Evolutionary conservation across 257 asterid genomes (phyloP).

Genomic region (Nicotiana obtusifolia): DNA sequence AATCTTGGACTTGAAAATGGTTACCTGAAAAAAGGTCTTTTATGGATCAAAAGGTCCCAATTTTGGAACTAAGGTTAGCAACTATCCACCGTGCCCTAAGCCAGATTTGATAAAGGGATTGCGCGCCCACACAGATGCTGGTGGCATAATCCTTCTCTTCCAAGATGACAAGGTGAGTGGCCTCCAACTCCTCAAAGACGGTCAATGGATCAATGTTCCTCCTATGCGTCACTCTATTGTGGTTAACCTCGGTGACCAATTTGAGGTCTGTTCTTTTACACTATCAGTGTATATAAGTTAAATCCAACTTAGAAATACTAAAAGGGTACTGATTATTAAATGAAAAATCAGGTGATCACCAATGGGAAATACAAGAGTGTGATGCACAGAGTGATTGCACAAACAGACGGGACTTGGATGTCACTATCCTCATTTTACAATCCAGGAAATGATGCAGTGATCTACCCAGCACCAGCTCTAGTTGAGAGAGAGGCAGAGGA

Average conservation of each 20-base stretch:
- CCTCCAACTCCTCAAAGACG: constrained; percentile 60
- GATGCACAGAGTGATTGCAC: constrained; percentile 25
- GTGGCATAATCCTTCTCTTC: constrained; percentile 57
- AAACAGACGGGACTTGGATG: constrained; percentile 22
- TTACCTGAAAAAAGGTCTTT: constrained; percentile 42
- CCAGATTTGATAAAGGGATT: constrained; percentile 56
- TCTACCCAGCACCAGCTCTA: constrained; percentile 19
- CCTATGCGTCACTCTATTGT: constrained; percentile 53
- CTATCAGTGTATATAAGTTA: too few relatives aligned
- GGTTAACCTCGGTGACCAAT: constrained; percentile 65
- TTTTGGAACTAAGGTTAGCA: constrained; percentile 72
- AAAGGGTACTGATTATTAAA: not conserved
- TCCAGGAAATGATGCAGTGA: constrained; percentile 26
- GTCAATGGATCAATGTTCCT: constrained; percentile 55
- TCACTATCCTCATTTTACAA: constrained; percentile 26
- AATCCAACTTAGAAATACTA: not conserved
- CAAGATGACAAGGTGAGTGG: constrained; percentile 61
- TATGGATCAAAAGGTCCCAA: constrained; percentile 37
- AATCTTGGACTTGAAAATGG: constrained; percentile 54
- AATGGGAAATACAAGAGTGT: constrained; percentile 29
- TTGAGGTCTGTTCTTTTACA: constrained; percentile 25
- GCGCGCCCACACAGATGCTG: constrained; percentile 73
- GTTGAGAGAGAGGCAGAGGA: constrained; percentile 13
- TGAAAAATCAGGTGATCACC: constrained; percentile 19
- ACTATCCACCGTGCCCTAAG: constrained; percentile 56